Conservation (phyloP, 1,284 basidiomycete species). For the Sphagnurus paluster region DNA sequence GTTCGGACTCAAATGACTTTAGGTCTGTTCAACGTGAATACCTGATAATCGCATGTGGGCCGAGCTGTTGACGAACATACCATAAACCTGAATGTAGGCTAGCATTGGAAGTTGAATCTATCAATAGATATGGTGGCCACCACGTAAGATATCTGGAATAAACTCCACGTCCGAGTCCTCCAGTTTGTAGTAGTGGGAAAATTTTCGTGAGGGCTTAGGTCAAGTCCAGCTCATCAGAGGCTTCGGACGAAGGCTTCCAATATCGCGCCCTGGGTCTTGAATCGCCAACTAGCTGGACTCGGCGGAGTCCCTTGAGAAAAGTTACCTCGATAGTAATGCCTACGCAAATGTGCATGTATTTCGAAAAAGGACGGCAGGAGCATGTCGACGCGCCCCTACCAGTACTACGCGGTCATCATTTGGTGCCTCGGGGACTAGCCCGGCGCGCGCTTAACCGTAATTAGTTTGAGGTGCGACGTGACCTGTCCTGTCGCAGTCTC, state of each 20-base stretch:
- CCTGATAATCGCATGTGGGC: constrained; percentile 4
- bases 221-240: constrained; percentile 9
- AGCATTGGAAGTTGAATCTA: constrained; percentile 9
- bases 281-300: too few species aligned
- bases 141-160: constrained; percentile 4
- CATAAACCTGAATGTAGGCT: constrained; percentile 10
- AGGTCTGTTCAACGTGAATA: not conserved
- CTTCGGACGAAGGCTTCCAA: constrained; percentile 1
- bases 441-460: too few species aligned
- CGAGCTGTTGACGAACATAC: constrained; percentile 1
- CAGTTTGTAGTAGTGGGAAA: constrained; percentile 4
- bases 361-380: too few species aligned
- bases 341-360: too few species aligned
- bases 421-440: too few species aligned
- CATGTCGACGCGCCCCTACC: too few species aligned
- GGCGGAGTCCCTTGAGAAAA: too few species aligned
- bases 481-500: too few species aligned
- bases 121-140: not conserved
- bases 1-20: constrained; percentile 8
- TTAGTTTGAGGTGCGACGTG: too few species aligned
- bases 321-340: too few species aligned
- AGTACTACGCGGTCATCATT: too few species aligned
- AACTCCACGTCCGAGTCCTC: constrained; percentile 3
- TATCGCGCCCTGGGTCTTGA: too few species aligned
- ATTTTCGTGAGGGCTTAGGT: not conserved